Base-by-base conservation (phyloP, 345 rosid genomes). In the Populus alba region DNA sequence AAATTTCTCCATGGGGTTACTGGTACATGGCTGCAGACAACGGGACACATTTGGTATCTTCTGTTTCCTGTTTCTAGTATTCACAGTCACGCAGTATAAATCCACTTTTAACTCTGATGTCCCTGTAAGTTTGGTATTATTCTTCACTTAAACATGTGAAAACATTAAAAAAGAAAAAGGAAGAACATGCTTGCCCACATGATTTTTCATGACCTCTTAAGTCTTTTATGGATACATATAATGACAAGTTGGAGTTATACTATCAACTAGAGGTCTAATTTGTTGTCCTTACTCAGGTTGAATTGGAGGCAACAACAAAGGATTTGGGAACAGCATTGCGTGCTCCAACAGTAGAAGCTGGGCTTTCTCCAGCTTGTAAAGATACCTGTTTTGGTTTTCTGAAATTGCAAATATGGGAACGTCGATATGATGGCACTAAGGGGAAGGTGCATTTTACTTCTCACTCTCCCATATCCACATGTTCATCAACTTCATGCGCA, bases 11-110 rank as follows among this genome's bases (percentile, higher is more conserved):
- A 65, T 95, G 99, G 99, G 98, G 99, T 75, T 81, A 66, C 85
- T 95, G 98, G 99, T 81, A 86, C 80, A 85, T 93, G 49, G 70
- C 90, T 49, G 99, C 92, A 12, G 97, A 92, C 83, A 95, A 92
- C 41, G 90, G 84, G 76, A 87, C 83, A 33, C 92, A 91, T 81
- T 62, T 87, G 92, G 98, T 94, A 90, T 81, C 43, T 38, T 66
- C 76, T 73, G 4, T 38, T 8, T 53, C 63, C 45, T n/a, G 2
- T 8, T 73, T 5, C 61, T 53, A 27, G 27, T 16, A 3, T 9
- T 49, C 23, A 11, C n/a, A 18, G 47, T 33, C 63, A 29, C 27
- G 8, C 75, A 8, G 31, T 33, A 22, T 5, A 59, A 20, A 57
- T 1, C 43, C 6, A 25, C 18, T 69, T 55, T 27, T 57, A 9